These are phyloP conservation scores for Salix koriyanagi DNA, from an alignment of 345 rosid species.

Conservation along the genomic window DNA sequence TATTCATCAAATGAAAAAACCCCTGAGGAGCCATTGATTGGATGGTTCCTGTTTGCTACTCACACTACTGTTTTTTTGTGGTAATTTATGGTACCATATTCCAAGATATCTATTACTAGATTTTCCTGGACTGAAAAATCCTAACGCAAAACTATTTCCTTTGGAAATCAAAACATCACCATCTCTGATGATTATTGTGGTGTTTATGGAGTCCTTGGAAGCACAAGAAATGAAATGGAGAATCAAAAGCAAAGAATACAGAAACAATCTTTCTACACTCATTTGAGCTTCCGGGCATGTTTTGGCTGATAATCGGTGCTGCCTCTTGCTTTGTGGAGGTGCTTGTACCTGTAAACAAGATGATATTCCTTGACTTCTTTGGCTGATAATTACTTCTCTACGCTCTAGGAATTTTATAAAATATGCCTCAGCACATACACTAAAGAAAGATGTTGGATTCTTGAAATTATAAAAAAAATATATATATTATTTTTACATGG, in stretches of 20 bases:
- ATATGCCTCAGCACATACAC: too few relatives aligned
- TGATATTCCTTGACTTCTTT: neutral
- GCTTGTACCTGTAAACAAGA: neutral
- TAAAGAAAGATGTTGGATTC: too few relatives aligned
- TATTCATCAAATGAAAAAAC: neutral
- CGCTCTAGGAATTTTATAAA: too few relatives aligned
- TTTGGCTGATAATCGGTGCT: neutral
- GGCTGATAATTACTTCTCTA: neutral
- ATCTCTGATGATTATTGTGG: neutral
- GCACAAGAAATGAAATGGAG: neutral
- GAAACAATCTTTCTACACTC: neutral
- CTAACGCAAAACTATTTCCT: neutral
- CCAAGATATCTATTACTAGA: neutral
- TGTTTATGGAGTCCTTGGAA: neutral
- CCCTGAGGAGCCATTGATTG: slow-evolving; percentile 3
- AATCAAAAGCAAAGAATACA: neutral
- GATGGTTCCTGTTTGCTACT: slow-evolving; percentile 13
- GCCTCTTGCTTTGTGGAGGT: neutral
- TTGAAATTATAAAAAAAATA: too few relatives aligned
- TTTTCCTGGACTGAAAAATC: slow-evolving; percentile 15
- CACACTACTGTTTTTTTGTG: neutral
- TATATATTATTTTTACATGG: too few relatives aligned
- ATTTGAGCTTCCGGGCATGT: neutral
- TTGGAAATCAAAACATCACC: slow-evolving; percentile 7
- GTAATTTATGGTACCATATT: neutral